Evolutionary conservation across 805 yeast genomes (phyloP).

Genomic region (Candida ponderosae): DNA sequence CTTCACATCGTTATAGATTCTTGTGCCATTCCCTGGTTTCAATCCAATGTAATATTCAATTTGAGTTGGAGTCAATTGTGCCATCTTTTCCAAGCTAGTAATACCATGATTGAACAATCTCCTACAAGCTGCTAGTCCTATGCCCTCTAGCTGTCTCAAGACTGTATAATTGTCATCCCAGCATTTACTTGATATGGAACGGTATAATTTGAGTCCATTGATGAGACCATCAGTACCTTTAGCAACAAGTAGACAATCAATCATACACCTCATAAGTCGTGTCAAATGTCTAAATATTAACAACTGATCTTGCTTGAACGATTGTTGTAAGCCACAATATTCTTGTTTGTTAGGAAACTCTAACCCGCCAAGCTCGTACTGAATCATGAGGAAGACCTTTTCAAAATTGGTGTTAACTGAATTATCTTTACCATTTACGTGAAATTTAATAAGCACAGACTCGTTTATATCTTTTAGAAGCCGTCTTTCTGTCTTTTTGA

Average conservation of each 20-base stretch:
- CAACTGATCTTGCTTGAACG: constrained; percentile 36
- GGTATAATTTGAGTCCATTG: constrained; percentile 27
- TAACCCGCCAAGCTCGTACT: constrained; percentile 42
- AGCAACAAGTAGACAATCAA: constrained; percentile 34
- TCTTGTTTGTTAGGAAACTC: constrained; percentile 38
- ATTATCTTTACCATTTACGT: constrained; percentile 23
- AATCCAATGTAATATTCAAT: constrained; percentile 35
- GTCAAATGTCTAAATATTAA: constrained; percentile 33
- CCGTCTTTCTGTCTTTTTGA: constrained; percentile 37
- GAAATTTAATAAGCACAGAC: constrained; percentile 30
- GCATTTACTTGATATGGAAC: constrained; percentile 35
- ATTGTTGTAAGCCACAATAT: constrained; percentile 27
- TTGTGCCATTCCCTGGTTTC: constrained; percentile 32
- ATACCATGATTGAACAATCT: constrained; percentile 30
- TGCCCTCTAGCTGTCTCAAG: constrained; percentile 38
- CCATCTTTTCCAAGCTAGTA: constrained; percentile 22
- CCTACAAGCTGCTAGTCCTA: constrained; percentile 34
- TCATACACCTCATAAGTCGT: constrained; percentile 34
- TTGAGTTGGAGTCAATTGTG: constrained; percentile 20
- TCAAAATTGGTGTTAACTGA: constrained; percentile 21
- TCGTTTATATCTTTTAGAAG: constrained; percentile 35
- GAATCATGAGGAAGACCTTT: constrained; percentile 35
- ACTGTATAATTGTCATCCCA: constrained; percentile 44
- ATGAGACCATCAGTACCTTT: constrained; percentile 34
- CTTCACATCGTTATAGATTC: constrained; percentile 25